Evolutionary conservation across 1,284 basidiomycete species (phyloP), one percentile per base, ranked within the genome.

Genomic region (Mycosarcoma mackinlayi): DNA sequence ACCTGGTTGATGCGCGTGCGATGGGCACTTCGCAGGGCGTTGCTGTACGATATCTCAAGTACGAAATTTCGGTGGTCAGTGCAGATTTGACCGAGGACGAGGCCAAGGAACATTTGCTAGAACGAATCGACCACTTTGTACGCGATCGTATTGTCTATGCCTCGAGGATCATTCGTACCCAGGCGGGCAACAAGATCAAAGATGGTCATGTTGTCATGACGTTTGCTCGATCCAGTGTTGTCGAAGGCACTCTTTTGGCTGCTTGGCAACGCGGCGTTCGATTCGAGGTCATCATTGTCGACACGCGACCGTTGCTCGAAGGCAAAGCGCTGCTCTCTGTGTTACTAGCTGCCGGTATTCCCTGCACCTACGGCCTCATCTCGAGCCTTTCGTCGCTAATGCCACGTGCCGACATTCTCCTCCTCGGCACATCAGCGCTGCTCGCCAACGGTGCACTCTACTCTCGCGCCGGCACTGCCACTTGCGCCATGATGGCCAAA

Each of bases 1-100:
- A 94, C 84, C 87, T 95, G 16, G 92, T 93, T 16, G 88, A 90
- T 52, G 91, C 92, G 25, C 86, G 94, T 49, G 91, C 92, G 0
- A 91, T 94, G 89, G 91, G 92, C n/a, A 89, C 93, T n/a, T 92
- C 92, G 24, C 93, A 94, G 89, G 93, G 92, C 1, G 94, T 94
- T 78, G 93, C 93, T 0, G 93, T 94, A 72, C 88, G 94, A 58
- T 92, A 95, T 83, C 86, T 99, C 78, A 98, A 99, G 85, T 87
- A 96, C 63, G 93, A 98, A 80, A 97, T 99, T 82, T 94, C 92
- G 79, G 88, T 89, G 19, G 89, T 93, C 42, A 91, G 93, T 75
- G 92, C 93, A 52, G 94, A 98, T 84, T 86, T 93, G 78, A 90
- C 92, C 6, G 93, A 97, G 83, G 92, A 94, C 80, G 93, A 97